These are phyloP conservation scores for Colletotrichum sp. DNA, from an alignment of 2,329 filamentous ascomycete species.

Conservation along the genomic window DNA sequence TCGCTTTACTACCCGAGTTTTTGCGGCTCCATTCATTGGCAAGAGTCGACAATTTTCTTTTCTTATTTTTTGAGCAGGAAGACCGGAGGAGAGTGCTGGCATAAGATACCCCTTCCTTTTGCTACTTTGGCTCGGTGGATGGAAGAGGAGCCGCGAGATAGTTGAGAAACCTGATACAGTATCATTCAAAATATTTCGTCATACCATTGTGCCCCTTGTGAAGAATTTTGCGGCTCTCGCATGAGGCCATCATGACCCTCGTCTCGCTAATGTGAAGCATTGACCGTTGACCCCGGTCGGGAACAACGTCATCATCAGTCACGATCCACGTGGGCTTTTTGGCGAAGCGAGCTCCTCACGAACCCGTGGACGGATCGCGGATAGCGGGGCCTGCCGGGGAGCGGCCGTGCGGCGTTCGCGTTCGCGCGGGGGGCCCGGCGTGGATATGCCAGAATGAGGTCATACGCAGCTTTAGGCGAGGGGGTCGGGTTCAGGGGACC, in stretches of 20 bases:
- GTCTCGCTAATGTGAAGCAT: not conserved
- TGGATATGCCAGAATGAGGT: not conserved
- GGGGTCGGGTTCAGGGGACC: not conserved
- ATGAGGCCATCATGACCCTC: not conserved
- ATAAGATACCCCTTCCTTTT: conserved; percentile 7
- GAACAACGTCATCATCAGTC: not conserved
- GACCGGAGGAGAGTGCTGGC: conserved; percentile 5
- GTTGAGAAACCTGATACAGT: not conserved
- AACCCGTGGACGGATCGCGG: not conserved
- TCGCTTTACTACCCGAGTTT: not conserved
- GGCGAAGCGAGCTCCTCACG: not conserved
- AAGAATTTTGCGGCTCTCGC: not conserved
- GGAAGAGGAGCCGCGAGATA: not conserved
- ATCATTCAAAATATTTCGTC: not conserved
- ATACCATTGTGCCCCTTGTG: not conserved
- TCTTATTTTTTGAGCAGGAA: not conserved
- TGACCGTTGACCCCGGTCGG: not conserved
- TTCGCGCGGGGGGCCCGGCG: not conserved
- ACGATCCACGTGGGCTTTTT: not conserved
- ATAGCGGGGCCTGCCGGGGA: not conserved
- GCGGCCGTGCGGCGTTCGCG: not conserved
- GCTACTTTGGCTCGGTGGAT: not conserved
- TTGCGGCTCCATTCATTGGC: not conserved
- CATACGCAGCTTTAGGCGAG: not conserved
- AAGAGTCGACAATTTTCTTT: not conserved